phyloP scores from a whole-genome alignment of 2,329 filamentous ascomycete genomes.

The Hypomyces perniciosus region DNA sequence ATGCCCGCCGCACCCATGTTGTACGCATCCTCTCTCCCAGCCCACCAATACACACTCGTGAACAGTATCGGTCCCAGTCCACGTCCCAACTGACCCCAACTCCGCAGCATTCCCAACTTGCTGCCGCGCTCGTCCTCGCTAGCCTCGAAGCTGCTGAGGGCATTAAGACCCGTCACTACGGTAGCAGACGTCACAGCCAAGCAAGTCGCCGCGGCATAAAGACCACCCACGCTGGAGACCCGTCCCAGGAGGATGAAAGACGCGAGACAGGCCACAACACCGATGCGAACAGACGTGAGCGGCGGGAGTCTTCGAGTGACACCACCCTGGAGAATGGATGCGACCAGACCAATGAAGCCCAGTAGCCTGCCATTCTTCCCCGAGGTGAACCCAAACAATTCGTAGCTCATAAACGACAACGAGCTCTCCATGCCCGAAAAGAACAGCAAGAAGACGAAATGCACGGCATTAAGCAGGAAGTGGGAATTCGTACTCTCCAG shows the following conservation, averaged over 20 bases:
- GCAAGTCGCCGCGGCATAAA: constrained; percentile 78
- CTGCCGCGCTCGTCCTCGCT: constrained; percentile 71
- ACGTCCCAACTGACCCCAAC: constrained; percentile 79
- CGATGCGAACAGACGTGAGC: constrained; percentile 70
- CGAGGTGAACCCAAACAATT: constrained; percentile 78
- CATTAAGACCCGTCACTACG: constrained; percentile 89
- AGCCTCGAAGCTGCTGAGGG: constrained; percentile 86
- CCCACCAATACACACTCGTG: constrained; percentile 98
- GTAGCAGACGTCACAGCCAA: constrained; percentile 89
- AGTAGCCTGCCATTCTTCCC: constrained; percentile 78
- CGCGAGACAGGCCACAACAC: constrained; percentile 67
- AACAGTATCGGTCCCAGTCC: constrained; percentile 85
- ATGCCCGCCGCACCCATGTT: constrained; percentile 75
- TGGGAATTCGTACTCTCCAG: constrained; percentile 72
- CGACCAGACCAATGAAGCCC: constrained; percentile 85
- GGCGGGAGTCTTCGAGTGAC: constrained; percentile 81
- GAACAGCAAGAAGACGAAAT: constrained; percentile 89
- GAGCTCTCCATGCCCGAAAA: constrained; percentile 99
- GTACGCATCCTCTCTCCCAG: constrained; percentile 81
- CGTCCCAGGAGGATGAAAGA: constrained; percentile 76
- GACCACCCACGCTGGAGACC: constrained; percentile 58
- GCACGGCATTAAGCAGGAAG: constrained; percentile 71
- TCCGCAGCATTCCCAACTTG: constrained; percentile 77
- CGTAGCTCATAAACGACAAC: constrained; percentile 94
- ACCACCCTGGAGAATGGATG: constrained; percentile 88